These are phyloP conservation scores for Globisporangium sylvaticum DNA, from an alignment of 352 stramenopile genomes.

Conservation along the genomic window DNA sequence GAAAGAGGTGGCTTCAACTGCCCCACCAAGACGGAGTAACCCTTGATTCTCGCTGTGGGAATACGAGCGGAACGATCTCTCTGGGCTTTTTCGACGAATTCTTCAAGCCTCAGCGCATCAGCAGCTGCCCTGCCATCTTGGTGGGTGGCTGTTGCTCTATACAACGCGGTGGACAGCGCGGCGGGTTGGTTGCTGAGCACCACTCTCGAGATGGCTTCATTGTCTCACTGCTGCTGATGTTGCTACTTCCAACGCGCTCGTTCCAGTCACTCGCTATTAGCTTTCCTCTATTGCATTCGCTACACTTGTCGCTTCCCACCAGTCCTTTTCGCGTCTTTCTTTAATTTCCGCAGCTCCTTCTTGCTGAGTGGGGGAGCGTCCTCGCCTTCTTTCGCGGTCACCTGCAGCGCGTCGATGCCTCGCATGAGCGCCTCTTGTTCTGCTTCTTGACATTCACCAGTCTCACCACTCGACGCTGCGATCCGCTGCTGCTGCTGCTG, in stretches of 20 bases:
- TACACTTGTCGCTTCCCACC: neutral
- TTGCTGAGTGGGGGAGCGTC: slow-evolving; percentile 29
- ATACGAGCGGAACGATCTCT: neutral
- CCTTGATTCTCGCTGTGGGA: neutral
- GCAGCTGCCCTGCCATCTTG: slow-evolving; percentile 2
- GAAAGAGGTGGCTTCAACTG: neutral
- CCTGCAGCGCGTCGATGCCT: slow-evolving; percentile 6
- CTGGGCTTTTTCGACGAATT: neutral
- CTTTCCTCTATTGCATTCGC: neutral
- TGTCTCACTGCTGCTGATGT: neutral
- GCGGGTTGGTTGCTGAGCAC: neutral
- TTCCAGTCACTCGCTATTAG: neutral
- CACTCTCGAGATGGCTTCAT: neutral
- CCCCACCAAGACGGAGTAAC: neutral
- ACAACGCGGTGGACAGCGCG: neutral
- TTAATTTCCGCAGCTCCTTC: slow-evolving; percentile 40
- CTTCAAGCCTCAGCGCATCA: neutral
- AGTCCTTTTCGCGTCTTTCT: slow-evolving; percentile 16
- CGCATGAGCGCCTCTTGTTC: neutral
- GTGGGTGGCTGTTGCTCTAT: neutral
- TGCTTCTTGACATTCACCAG: neutral
- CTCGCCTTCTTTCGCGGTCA: slow-evolving; percentile 1
- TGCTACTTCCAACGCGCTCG: neutral
- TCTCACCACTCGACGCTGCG: neutral
- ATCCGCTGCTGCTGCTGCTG: neutral